phyloP scores from a whole-genome alignment of 2,329 filamentous ascomycete species.

The Aspergillus sp. region DNA sequence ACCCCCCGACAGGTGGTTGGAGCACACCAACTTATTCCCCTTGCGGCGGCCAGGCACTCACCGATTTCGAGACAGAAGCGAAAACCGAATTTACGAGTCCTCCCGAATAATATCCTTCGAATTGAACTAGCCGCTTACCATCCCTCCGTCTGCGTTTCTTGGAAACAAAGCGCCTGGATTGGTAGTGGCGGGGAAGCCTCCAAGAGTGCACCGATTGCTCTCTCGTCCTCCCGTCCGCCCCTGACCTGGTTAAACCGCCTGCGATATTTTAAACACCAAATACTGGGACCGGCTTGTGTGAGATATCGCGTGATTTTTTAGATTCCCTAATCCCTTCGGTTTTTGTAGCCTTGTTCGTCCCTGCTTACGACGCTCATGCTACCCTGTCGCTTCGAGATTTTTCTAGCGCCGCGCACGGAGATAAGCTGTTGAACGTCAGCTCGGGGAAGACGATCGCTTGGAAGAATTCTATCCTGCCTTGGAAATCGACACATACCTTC shows the following conservation, averaged over 20 bases:
- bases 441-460: conserved; percentile 2
- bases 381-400: conserved; percentile 15
- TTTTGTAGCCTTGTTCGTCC: conserved; percentile 1
- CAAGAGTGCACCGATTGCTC: conserved; percentile 2
- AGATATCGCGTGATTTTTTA: not conserved
- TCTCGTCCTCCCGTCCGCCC: conserved; percentile 8
- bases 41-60: not conserved
- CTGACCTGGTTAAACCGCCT: conserved; percentile 12
- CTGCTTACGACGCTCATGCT: conserved; percentile 14
- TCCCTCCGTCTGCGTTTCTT: conserved; percentile 5
- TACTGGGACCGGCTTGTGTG: not conserved
- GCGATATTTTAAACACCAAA: not conserved
- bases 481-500: not conserved
- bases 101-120: not conserved
- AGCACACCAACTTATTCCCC: not conserved
- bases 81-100: not conserved
- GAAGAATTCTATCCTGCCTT: not conserved
- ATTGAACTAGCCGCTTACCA: not conserved
- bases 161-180: conserved; percentile 8
- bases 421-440: conserved; percentile 10
- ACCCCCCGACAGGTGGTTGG: not conserved
- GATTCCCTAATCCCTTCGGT: not conserved
- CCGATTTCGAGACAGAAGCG: not conserved
- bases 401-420: conserved; percentile 13
- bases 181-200: conserved; percentile 14